Conservation (phyloP, 169 alveolate genomes). For the Cryptosporidium ubiquitum region DNA sequence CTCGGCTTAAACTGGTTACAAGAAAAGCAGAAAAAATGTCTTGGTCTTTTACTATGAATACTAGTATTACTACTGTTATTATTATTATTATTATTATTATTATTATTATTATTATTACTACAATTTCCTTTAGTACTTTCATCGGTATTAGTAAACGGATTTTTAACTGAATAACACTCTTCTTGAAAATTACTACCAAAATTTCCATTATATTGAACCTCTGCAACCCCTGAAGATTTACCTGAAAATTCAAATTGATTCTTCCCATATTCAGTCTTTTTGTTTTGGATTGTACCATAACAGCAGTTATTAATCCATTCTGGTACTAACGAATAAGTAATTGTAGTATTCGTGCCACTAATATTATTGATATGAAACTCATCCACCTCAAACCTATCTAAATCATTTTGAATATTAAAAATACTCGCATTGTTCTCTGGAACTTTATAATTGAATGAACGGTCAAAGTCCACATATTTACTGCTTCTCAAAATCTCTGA, state of each 20-base stretch:
- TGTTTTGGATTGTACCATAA: neutral
- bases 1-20: slow-evolving; percentile 65
- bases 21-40: slow-evolving; percentile 55
- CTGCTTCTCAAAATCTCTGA: neutral
- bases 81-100: neutral
- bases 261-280: neutral
- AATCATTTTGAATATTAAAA: neutral
- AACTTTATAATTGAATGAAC: neutral
- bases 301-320: neutral
- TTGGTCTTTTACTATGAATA: slow-evolving; percentile 23
- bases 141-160: neutral
- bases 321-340: slow-evolving; percentile 7
- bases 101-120: neutral
- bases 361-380: neutral
- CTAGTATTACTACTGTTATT: neutral
- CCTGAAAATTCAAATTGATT: neutral
- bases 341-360: neutral
- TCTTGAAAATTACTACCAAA: neutral
- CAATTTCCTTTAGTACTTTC: too few relatives aligned
- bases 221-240: neutral
- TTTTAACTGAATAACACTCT: neutral
- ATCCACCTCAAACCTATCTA: neutral
- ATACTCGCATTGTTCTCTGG: neutral
- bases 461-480: neutral
- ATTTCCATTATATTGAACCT: neutral